A percentile compares a stretch with the other conserved stretches of the same genome.
Evolutionary conservation across 768 basidiomycete genomes (phyloP).

Genomic region (Auriculariales sp.): DNA sequence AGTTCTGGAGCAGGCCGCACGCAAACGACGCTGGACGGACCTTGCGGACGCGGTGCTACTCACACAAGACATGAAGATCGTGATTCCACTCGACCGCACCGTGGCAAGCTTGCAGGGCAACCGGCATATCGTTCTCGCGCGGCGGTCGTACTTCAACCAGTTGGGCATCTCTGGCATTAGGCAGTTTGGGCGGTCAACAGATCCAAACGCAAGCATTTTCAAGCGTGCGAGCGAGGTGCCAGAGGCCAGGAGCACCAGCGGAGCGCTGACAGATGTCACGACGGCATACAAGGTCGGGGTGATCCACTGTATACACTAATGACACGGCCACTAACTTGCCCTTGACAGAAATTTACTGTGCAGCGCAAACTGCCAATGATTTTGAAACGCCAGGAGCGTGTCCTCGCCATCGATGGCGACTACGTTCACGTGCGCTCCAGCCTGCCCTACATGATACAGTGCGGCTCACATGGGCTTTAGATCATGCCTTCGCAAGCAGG

Average conservation of each 20-base stretch:
- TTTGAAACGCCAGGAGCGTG: constrained; percentile 78
- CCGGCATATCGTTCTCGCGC: not conserved
- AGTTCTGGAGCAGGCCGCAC: constrained; percentile 73
- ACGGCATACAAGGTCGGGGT: constrained; percentile 67
- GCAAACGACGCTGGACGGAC: constrained; percentile 49
- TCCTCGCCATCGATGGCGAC: constrained; percentile 86
- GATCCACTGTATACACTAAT: not conserved
- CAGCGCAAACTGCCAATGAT: constrained; percentile 92
- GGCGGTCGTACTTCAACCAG: constrained; percentile 1
- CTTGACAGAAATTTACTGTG: constrained; percentile 71
- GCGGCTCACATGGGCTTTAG: constrained; percentile 23
- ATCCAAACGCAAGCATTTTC: constrained; percentile 65
- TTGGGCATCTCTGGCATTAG: not conserved
- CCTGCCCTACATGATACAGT: not conserved
- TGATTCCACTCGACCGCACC: constrained; percentile 85
- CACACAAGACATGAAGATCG: constrained; percentile 47
- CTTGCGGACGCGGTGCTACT: constrained; percentile 74
- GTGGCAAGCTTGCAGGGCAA: constrained; percentile 23
- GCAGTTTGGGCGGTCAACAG: constrained; percentile 5
- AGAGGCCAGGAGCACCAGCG: constrained; percentile 28
- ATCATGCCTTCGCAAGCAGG: constrained; percentile 77
- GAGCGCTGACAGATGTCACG: constrained; percentile 60
- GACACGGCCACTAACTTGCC: not conserved
- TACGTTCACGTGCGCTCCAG: constrained; percentile 63
- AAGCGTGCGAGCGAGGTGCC: constrained; percentile 68